Conservation (phyloP, 805 yeast species). For the Yarrowia sp. region DNA sequence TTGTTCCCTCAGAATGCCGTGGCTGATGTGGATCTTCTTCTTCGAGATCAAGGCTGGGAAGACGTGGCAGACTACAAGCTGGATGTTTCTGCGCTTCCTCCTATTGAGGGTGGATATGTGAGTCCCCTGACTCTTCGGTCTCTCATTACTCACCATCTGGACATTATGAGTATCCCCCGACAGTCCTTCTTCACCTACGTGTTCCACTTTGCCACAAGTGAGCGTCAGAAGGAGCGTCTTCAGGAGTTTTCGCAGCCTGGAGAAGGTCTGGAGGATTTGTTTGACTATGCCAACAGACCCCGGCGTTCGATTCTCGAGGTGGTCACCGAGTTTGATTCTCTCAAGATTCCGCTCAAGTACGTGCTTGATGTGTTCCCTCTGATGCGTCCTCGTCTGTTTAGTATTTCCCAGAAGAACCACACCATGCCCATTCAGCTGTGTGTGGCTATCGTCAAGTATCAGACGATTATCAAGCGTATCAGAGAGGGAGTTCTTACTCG, state of each 20-base stretch:
- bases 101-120: slow-evolving; percentile 60
- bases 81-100: slow-evolving; percentile 43
- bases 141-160: slow-evolving; percentile 79
- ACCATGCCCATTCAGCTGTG: slow-evolving; percentile 59
- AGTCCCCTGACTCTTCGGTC: slow-evolving; percentile 70
- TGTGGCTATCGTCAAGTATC: slow-evolving; percentile 85
- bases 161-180: slow-evolving; percentile 81
- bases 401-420: slow-evolving; percentile 68
- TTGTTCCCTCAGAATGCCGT: slow-evolving; percentile 77
- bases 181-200: slow-evolving; percentile 77
- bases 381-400: slow-evolving; percentile 81
- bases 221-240: slow-evolving; percentile 76
- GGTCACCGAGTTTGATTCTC: slow-evolving; percentile 76
- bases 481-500: slow-evolving; percentile 84
- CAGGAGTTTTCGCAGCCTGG: slow-evolving; percentile 71
- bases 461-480: slow-evolving; percentile 75
- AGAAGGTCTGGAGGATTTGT: slow-evolving; percentile 80
- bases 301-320: slow-evolving; percentile 86
- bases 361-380: slow-evolving; percentile 78
- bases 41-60: slow-evolving; percentile 77
- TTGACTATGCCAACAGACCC: slow-evolving; percentile 92
- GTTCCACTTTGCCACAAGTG: slow-evolving; percentile 78
- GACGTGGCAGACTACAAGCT: slow-evolving; percentile 68
- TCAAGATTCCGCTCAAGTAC: slow-evolving; percentile 77
- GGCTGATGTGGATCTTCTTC: slow-evolving; percentile 65